Base-by-base conservation (phyloP, 1,284 basidiomycete genomes). In the Cystobasidium pallidum region DNA sequence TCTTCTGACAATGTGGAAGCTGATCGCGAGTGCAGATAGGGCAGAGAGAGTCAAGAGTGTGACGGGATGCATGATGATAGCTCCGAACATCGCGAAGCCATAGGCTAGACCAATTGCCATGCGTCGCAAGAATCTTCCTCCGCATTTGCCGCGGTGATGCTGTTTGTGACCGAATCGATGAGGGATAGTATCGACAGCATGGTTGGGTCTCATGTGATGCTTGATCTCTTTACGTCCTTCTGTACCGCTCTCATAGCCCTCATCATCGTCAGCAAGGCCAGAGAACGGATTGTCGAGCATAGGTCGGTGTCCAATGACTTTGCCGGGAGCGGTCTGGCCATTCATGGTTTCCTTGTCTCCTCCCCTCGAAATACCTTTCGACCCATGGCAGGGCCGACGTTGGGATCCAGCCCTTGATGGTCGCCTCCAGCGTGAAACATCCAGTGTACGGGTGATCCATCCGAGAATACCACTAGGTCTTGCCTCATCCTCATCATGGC, bases 221-320 rank as follows among this genome's bases (percentile, higher is more conserved):
- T 47, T 39, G 43, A 59, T 57, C 3, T 26, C 36, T 10, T 62
- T 47, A 4, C 43, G 26, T 10, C 21, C 26, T n/a, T 54, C 57
- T 13, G 55, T 3, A 1, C 26, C 26, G 32, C 24, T 32, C 32
- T 54, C 64, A 36, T 52, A 43, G 11, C 49, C 64, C 28, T 66
- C 64, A 47, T 52, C 64, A 49, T 70, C 67, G 34, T 70, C 67
- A 7, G 57, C 49, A 30, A 43, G n/a, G n/a, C 67, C 67, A 49
- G 67, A 63, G 59, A 71, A 71, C 17, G 68, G 68, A 36, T 71
- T 71, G 21, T 71, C 68, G 28, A 71, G 59, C 68, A 71, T 71
- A 57, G 68, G 68, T 43, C 68, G 55, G 30, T 70, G 67, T 49
- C 62, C 62, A 17, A 64, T 36, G 24, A 64, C 62, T 39, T 55